phyloP scores from a whole-genome alignment of 768 basidiomycete genomes.

The Mycena chlorophos region DNA sequence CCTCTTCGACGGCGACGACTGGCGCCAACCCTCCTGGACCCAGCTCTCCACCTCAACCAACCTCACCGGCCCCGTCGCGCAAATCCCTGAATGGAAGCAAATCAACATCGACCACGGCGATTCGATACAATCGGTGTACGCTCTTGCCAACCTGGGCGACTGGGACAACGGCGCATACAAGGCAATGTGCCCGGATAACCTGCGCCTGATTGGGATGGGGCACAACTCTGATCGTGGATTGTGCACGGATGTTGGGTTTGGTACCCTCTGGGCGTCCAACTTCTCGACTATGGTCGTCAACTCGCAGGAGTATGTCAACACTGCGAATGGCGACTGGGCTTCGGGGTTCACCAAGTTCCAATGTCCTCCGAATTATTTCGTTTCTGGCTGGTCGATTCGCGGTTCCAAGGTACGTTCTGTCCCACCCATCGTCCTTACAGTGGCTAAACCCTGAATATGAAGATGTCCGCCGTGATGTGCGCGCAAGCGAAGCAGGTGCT shows the following conservation, averaged over 20 bases:
- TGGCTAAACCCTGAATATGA: too few species aligned
- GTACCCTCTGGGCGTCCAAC: conserved; percentile 6
- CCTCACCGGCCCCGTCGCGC: conserved; percentile 2
- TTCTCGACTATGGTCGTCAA: conserved; percentile 12
- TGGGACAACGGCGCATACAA: conserved; percentile 20
- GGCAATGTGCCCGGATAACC: conserved; percentile 17
- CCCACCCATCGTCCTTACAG: too few species aligned
- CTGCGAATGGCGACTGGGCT: conserved; percentile 22
- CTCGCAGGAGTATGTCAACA: conserved; percentile 12
- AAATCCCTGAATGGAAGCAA: conserved; percentile 14
- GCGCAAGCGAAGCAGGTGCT: conserved; percentile 5
- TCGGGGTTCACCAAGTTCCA: conserved; percentile 18
- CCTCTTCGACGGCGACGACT: conserved; percentile 17
- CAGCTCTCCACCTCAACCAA: conserved; percentile 1
- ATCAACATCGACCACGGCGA: conserved; percentile 17
- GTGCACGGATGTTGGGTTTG: conserved; percentile 15
- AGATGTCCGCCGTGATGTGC: conserved; percentile 18
- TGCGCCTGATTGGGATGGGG: conserved; percentile 18
- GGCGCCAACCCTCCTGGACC: conserved; percentile 16
- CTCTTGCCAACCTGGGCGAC: conserved; percentile 13
- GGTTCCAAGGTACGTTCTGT: too few species aligned
- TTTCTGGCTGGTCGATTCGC: conserved; percentile 16
- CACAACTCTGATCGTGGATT: conserved; percentile 15
- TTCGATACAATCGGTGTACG: conserved; percentile 12
- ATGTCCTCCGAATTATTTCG: conserved; percentile 13